These are phyloP conservation scores for Elsinoe ampelina DNA, from an alignment of 2,329 filamentous ascomycete genomes.

Conservation along the genomic window DNA sequence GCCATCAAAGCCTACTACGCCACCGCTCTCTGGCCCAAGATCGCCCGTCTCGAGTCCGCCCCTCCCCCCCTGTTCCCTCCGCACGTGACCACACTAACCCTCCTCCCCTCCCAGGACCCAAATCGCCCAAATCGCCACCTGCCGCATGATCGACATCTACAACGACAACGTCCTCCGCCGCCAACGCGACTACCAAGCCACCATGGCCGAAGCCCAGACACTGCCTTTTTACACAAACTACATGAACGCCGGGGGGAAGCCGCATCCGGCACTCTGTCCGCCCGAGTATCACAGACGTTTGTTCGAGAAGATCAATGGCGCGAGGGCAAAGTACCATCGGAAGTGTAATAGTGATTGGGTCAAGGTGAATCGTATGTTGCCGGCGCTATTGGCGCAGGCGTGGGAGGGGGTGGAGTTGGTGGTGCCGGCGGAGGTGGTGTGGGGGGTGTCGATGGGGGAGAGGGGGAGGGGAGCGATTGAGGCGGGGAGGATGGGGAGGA, in stretches of 20 bases:
- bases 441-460: neutral
- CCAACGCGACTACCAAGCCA: neutral
- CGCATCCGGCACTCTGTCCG: neutral
- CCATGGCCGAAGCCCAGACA: neutral
- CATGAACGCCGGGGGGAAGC: neutral
- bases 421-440: neutral
- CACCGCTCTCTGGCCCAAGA: neutral
- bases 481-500: neutral
- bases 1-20: neutral
- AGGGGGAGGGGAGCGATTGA: neutral
- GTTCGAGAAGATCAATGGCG: neutral
- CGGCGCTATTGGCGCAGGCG: neutral
- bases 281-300: neutral
- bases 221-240: neutral
- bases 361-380: neutral
- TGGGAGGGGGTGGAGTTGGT: neutral
- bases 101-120: neutral
- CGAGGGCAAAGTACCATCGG: neutral
- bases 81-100: neutral
- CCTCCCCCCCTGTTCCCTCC: neutral
- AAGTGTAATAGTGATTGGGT: constrained; percentile 1
- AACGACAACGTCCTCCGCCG: neutral
- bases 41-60: neutral
- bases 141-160: neutral
- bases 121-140: neutral